These are phyloP conservation scores for Fraxinus velutina DNA, from an alignment of 305 asterid genomes.

Conservation along the genomic window DNA sequence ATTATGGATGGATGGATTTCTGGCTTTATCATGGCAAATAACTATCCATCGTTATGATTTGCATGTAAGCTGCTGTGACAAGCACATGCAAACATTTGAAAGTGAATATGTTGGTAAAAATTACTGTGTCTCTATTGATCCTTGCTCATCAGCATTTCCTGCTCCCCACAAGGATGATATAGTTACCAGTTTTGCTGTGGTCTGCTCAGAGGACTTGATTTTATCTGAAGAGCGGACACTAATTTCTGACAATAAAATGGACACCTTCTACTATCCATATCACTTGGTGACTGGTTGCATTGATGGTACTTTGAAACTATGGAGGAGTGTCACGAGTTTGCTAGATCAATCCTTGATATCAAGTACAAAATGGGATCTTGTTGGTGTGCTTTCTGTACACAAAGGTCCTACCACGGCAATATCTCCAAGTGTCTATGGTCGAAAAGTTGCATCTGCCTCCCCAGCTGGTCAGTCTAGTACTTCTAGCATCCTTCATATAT, in stretches of 20 bases:
- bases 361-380: conserved; percentile 64
- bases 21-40: conserved; percentile 83
- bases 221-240: conserved; percentile 40
- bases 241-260: conserved; percentile 36
- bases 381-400: conserved; percentile 63
- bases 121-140: conserved; percentile 53
- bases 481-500: conserved; percentile 51
- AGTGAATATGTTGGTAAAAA: conserved; percentile 51
- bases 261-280: conserved; percentile 52
- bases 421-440: conserved; percentile 65
- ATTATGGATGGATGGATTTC: conserved; percentile 60
- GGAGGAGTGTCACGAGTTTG: conserved; percentile 78
- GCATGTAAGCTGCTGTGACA: conserved; percentile 34
- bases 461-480: conserved; percentile 30
- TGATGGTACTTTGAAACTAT: conserved; percentile 70
- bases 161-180: conserved; percentile 48
- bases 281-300: conserved; percentile 76
- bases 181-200: conserved; percentile 67
- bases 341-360: conserved; percentile 45
- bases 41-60: conserved; percentile 50
- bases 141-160: conserved; percentile 68
- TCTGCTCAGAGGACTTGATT: conserved; percentile 48
- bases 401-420: conserved; percentile 52
- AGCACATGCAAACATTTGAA: conserved; percentile 49
- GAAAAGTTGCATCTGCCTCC: conserved; percentile 65